These are phyloP conservation scores for Yamadazyma phyllophila DNA, from an alignment of 805 yeast genomes.

Conservation along the genomic window DNA sequence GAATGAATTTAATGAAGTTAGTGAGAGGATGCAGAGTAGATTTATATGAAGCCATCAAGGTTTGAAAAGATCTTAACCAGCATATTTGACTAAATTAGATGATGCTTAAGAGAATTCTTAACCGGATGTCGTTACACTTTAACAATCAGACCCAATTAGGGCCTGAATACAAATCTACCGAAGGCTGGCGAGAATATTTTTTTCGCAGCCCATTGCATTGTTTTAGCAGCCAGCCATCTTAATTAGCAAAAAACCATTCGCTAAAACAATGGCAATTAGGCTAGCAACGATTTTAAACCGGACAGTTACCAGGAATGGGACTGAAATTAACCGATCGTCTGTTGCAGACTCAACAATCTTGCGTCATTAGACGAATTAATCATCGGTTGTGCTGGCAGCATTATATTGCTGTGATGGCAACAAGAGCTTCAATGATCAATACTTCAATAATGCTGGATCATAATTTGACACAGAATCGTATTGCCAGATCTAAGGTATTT, in stretches of 20 bases:
- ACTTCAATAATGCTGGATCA: too few species aligned
- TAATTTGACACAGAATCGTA: too few species aligned
- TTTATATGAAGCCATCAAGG: background rate
- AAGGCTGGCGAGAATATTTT: constrained; percentile 6
- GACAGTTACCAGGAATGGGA: background rate
- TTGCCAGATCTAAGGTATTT: too few species aligned
- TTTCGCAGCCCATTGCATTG: constrained; percentile 10
- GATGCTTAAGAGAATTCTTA: background rate
- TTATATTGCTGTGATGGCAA: background rate
- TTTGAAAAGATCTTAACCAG: background rate
- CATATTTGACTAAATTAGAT: background rate
- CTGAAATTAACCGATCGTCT: background rate
- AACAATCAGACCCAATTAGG: background rate
- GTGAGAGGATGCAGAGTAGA: background rate
- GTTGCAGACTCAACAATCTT: background rate
- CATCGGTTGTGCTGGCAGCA: background rate
- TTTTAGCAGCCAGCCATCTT: constrained; percentile 14
- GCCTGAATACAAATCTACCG: background rate
- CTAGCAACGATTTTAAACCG: background rate
- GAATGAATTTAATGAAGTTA: constrained; percentile 1
- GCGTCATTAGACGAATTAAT: background rate
- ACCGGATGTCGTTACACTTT: background rate
- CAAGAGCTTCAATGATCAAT: background rate
- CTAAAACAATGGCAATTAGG: constrained; percentile 1
- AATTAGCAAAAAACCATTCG: background rate